Percentiles rank a stretch among this genome's conserved stretches.
These are phyloP conservation scores for Arachnomyces sp. DNA, from an alignment of 2,329 filamentous ascomycete genomes.

Conservation along the genomic window DNA sequence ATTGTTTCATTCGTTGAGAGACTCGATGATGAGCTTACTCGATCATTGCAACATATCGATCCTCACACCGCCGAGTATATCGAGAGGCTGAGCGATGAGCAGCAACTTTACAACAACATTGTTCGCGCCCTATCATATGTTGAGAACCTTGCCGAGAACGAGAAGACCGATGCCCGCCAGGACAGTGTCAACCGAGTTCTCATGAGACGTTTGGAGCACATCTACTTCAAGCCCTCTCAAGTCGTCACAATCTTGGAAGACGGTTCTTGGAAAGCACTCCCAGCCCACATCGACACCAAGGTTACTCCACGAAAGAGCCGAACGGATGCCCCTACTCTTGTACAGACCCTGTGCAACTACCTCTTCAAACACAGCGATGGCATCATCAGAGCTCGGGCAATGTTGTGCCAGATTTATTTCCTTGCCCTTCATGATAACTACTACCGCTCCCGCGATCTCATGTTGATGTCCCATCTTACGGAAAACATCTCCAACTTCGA, in stretches of 20 bases:
- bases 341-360: slow-evolving; percentile 86
- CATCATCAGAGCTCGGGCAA: slow-evolving; percentile 89
- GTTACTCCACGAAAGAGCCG: slow-evolving; percentile 67
- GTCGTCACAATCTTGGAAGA: slow-evolving; percentile 92
- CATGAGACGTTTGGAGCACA: slow-evolving; percentile 88
- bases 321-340: slow-evolving; percentile 58
- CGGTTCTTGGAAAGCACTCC: slow-evolving; percentile 79
- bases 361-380: slow-evolving; percentile 91
- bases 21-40: slow-evolving; percentile 91
- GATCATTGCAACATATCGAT: slow-evolving; percentile 95
- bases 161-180: slow-evolving; percentile 63
- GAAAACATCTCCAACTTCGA: slow-evolving; percentile 97
- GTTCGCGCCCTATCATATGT: slow-evolving; percentile 83
- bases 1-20: slow-evolving; percentile 90
- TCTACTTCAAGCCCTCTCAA: slow-evolving; percentile 97
- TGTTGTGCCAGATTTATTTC: slow-evolving; percentile 99
- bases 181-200: slow-evolving; percentile 87
- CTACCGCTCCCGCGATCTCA: slow-evolving; percentile 96
- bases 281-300: slow-evolving; percentile 60
- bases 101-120: slow-evolving; percentile 81
- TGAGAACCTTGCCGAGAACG: slow-evolving; percentile 59
- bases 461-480: slow-evolving; percentile 98
- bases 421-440: slow-evolving; percentile 94
- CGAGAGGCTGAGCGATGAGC: slow-evolving; percentile 86
- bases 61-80: slow-evolving; percentile 99